Evolutionary conservation across 352 stramenopile genomes (phyloP), one percentile per base, ranked within the genome.

Genomic region (Elongisporangium senticosum): DNA sequence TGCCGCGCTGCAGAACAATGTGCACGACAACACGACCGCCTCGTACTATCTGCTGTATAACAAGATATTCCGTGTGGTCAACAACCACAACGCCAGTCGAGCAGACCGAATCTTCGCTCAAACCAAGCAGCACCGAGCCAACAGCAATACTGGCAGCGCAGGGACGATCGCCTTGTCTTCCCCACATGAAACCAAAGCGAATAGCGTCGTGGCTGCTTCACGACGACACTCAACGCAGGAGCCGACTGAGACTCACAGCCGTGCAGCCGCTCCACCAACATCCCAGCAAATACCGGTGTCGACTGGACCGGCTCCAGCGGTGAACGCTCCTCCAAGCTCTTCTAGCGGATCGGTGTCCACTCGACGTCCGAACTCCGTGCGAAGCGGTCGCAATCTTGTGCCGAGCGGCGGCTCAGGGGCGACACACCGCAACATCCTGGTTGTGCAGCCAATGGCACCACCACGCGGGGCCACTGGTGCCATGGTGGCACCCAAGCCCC

Each of bases 41-140:
- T 76, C 83, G 1, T 96, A 94, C 55, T 93, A 76, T 33, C 70
- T 96, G 26, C 63, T 96, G 4, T 74, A 85, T 62, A 78, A 63
- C 26, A 88, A 88, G 51, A 56, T 86, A 0, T 58, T 77, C 28
- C 73, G 78, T 0, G 53, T 74, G 23, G 63, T 76, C 69, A 78
- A 73, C 43, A 69, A 73, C 51, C 63, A 67, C 0, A 43, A 43
- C 33, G 19, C 21, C 23, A 40, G 28, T 15, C 47, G 28, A 21
- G 15, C n/a, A 2, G 22, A 13, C 3, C 50, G 56, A 4, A 39
- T 51, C n/a, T n/a, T 56, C 10, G 56, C 55, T 13, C 52, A 56
- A 21, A 28, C 48, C 20, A 37, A 24, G 53, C 55, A 54, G 23
- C 53, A 58, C n/a, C 56, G 59, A 10, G 49, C 40, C 20, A 57